Percentiles rank a stretch among this genome's conserved stretches.
These are phyloP conservation scores for Aspergillus sp. DNA, from an alignment of 2,329 filamentous ascomycete species.

Conservation along the genomic window DNA sequence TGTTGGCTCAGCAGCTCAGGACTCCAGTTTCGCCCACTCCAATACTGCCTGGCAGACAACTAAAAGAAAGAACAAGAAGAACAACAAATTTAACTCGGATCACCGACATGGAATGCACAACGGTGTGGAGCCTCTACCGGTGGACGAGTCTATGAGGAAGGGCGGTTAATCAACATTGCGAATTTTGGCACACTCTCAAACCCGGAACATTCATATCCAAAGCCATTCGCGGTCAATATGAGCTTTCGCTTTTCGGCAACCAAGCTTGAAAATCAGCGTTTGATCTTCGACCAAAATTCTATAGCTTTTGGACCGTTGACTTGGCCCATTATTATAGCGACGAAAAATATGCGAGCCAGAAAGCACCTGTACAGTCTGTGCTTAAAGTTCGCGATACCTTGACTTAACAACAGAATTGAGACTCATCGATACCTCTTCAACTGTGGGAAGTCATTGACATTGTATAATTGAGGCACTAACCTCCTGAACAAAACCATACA, in stretches of 20 bases:
- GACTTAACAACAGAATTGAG: not conserved
- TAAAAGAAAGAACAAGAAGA: conserved; percentile 44
- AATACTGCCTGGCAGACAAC: conserved; percentile 45
- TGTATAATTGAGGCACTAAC: conserved; percentile 22
- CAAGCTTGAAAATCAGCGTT: not conserved
- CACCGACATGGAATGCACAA: conserved; percentile 26
- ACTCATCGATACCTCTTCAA: conserved; percentile 4
- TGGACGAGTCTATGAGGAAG: conserved; percentile 46
- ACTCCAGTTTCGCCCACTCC: conserved; percentile 21
- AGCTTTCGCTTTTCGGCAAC: not conserved
- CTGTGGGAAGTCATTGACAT: conserved; percentile 1
- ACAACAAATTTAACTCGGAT: conserved; percentile 35
- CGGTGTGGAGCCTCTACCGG: conserved; percentile 40
- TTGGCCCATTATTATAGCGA: not conserved
- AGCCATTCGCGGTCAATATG: not conserved
- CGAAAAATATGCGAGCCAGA: not conserved
- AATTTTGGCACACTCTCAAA: not conserved
- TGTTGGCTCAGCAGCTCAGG: conserved; percentile 24
- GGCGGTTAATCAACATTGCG: conserved; percentile 37
- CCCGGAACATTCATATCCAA: not conserved
- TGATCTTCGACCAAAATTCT: not conserved
- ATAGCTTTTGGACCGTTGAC: not conserved
- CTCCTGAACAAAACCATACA: conserved; percentile 18
- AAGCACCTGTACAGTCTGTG: conserved; percentile 16
- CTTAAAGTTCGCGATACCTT: conserved; percentile 9